Evolutionary conservation across 208 protist genomes (phyloP).

Genomic region (Strigomonas galati): DNA sequence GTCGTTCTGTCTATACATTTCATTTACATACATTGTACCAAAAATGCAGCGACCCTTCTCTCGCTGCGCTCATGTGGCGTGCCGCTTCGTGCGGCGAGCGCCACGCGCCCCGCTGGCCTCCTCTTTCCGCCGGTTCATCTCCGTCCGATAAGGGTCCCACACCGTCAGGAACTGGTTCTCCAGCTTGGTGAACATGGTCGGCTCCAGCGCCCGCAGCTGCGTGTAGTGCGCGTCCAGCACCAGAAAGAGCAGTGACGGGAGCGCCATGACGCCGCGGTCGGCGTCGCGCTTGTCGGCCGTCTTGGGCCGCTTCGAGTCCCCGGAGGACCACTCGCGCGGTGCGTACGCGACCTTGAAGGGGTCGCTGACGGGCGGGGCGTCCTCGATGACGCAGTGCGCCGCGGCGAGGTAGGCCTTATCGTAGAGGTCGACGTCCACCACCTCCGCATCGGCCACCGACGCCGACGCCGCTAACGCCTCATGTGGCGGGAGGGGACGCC

Average conservation of each 20-base stretch:
- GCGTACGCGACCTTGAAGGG: slow-evolving; percentile 82
- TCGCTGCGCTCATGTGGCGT: too few species aligned
- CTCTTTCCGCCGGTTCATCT: slow-evolving; percentile 74
- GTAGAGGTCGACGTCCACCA: slow-evolving; percentile 20
- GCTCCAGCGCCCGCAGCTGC: slow-evolving; percentile 65
- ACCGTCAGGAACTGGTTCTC: slow-evolving; percentile 66
- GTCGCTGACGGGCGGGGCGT: slow-evolving; percentile 53
- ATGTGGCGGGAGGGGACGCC: slow-evolving; percentile 42
- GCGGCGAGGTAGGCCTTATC: slow-evolving; percentile 71
- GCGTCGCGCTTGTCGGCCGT: slow-evolving; percentile 39
- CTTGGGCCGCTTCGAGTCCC: slow-evolving; percentile 23
- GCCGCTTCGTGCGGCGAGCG: slow-evolving; percentile 62
- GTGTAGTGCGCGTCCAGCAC: slow-evolving; percentile 71
- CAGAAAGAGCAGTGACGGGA: slow-evolving; percentile 56
- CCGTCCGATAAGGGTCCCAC: slow-evolving; percentile 79
- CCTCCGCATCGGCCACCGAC: not conserved
- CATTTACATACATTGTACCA: too few species aligned
- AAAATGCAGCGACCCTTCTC: too few species aligned
- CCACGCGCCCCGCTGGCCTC: slow-evolving; percentile 54
- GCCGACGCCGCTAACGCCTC: not conserved
- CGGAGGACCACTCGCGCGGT: slow-evolving; percentile 38
- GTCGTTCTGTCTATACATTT: not conserved
- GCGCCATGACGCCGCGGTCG: slow-evolving; percentile 55
- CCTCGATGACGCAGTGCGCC: slow-evolving; percentile 57
- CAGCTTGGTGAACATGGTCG: slow-evolving; percentile 71